Conservation (phyloP, 805 yeast genomes). For the Candida corydali region DNA sequence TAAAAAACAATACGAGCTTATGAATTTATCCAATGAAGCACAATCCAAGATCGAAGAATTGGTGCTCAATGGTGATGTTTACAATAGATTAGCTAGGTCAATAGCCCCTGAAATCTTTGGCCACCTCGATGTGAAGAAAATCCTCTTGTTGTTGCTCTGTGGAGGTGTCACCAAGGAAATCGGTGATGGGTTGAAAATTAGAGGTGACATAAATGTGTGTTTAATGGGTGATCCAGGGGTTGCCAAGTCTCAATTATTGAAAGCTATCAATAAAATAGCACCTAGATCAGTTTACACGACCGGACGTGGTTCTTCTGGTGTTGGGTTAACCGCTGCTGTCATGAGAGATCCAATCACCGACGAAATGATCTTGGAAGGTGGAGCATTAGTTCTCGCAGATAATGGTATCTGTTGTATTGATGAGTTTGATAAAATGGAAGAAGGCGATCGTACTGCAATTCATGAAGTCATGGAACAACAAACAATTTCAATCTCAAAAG, state of each 20-base stretch:
- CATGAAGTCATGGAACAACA: constrained; percentile 99
- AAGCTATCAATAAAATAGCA: constrained; percentile 85
- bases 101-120: constrained; percentile 99
- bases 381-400: constrained; percentile 94
- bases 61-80: constrained; percentile 61
- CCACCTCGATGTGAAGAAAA: constrained; percentile 89
- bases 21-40: constrained; percentile 54
- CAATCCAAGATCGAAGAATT: constrained; percentile 54
- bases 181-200: constrained; percentile 94
- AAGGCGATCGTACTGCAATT: constrained; percentile 91
- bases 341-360: constrained; percentile 99
- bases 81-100: constrained; percentile 75
- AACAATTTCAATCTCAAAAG: constrained; percentile 94
- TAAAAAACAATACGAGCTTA: constrained; percentile 76
- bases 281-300: constrained; percentile 97
- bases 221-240: constrained; percentile 99
- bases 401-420: constrained; percentile 98
- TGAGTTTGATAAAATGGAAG: constrained; percentile 99
- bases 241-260: constrained; percentile 93
- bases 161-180: constrained; percentile 95
- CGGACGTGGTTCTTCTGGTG: constrained; percentile 98
- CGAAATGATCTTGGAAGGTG: constrained; percentile 97
- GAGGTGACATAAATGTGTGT: constrained; percentile 95
- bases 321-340: constrained; percentile 97
- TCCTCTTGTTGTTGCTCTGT: constrained; percentile 74